Base-by-base conservation (phyloP, 2,329 filamentous ascomycete species). In the Fusarium lateritium region DNA sequence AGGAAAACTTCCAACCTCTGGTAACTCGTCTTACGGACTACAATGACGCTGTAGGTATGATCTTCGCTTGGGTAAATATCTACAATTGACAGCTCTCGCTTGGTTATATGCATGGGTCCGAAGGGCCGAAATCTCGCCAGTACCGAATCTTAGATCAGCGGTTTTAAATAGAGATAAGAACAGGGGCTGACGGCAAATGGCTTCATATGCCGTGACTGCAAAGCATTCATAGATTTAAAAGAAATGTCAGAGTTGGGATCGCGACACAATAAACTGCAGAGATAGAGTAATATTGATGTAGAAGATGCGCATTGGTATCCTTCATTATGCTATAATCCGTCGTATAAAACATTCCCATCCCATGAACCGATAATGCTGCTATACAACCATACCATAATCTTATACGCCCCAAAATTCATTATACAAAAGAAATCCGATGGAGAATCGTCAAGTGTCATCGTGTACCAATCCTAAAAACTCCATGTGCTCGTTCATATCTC, bases 401-500 rank as follows among this genome's bases (percentile, higher is more conserved):
- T 17, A 33, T 46, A 49, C 62, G 51, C 61, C 44, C 21, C 19
- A 36, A 57, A 58, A 45, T 33, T 22, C n/a, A 63, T 22, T 36
- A 50, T 28, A 67, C 56, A 69, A 66, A 57, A 24, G 34, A 62
- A 62, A 42, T 34, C 45, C 40, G 42, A 24, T 17, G 34, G 43
- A 17, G 7, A 40, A 54, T 59, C 49, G 36, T 65, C 40, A 60
- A 51, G 31, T 66, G 39, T 31, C 38, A 42, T 54, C n/a, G 24
- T 46, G 17, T 33, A 10, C 34, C 7, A 19, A 44, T 43, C 38
- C 46, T 21, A 36, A 62, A 24, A 56, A 72, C 55, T 56, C 56
- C 56, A 56, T 38, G 49, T 31, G 39, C 50, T 46, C 19, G n/a
- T 45, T 70, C 63, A 50, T 65, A 34, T 67, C 34, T 62, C 54